A percentile compares a stretch with the other conserved stretches of the same genome.
These are phyloP conservation scores for Spathaspora sp. DNA, from an alignment of 805 yeast species.

Conservation along the genomic window DNA sequence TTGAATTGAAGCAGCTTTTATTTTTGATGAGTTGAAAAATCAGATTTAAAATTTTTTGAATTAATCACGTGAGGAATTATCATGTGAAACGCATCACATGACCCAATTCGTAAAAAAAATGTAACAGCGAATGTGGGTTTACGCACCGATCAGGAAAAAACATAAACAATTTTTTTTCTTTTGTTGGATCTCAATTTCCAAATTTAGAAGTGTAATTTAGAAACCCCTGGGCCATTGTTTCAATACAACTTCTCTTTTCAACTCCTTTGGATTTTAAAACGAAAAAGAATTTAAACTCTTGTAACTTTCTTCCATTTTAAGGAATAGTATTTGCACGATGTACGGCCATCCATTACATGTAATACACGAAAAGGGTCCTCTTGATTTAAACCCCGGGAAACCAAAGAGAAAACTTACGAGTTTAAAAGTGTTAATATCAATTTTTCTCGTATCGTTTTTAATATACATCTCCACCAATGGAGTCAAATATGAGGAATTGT, in stretches of 20 bases:
- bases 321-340: neutral
- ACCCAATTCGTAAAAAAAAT: neutral
- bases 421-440: neutral
- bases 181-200: neutral
- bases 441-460: neutral
- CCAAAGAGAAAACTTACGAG: neutral
- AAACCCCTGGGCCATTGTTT: neutral
- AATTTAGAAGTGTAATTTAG: slow-evolving; percentile 1
- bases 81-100: neutral
- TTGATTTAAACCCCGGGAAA: neutral
- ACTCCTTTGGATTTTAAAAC: neutral
- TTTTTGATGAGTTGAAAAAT: slow-evolving; percentile 5
- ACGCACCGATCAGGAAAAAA: neutral
- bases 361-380: slow-evolving; percentile 1
- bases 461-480: neutral
- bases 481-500: neutral
- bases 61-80: neutral
- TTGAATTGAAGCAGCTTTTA: neutral
- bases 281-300: neutral
- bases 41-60: neutral
- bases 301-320: neutral
- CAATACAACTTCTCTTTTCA: neutral
- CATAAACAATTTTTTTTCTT: neutral
- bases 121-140: neutral
- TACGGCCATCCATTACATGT: slow-evolving; percentile 1